Conservation (phyloP, 2,329 filamentous ascomycete genomes). For the Coniochaeta sp. region DNA sequence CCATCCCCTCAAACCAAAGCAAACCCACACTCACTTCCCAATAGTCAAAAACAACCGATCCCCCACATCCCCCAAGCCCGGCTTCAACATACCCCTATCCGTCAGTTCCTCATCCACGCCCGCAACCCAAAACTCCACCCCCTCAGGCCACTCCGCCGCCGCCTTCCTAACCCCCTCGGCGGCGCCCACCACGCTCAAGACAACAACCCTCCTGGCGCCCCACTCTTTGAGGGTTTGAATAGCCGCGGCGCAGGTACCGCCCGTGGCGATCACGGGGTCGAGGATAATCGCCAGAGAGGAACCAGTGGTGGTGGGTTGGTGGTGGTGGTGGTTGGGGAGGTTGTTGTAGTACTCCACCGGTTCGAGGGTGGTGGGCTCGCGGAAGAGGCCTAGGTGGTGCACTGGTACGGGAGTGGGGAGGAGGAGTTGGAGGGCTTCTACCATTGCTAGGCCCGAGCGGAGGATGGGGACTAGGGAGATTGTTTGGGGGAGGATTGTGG, state of each 20-base stretch:
- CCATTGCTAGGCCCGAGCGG: conserved; percentile 86
- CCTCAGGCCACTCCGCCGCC: conserved; percentile 70
- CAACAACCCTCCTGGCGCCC: conserved; percentile 76
- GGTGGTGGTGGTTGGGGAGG: conserved; percentile 68
- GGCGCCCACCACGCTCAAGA: conserved; percentile 70
- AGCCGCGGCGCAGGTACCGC: conserved; percentile 80
- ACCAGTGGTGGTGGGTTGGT: no score
- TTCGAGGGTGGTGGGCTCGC: conserved; percentile 77
- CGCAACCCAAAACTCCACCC: conserved; percentile 74
- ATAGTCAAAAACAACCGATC: conserved; percentile 85
- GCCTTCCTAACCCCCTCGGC: conserved; percentile 63
- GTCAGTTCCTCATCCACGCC: conserved; percentile 71
- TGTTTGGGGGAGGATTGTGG: conserved; percentile 53
- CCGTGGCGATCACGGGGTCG: conserved; percentile 90
- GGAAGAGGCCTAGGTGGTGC: conserved; percentile 92
- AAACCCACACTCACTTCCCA: conserved; percentile 64
- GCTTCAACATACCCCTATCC: conserved; percentile 80
- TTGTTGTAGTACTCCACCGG: conserved; percentile 99
- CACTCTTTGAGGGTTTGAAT: conserved; percentile 86
- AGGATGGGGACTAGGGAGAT: conserved; percentile 87
- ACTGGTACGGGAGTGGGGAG: conserved; percentile 75
- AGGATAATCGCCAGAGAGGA: conserved; percentile 69
- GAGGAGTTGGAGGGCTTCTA: conserved; percentile 76
- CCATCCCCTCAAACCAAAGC: conserved; percentile 2
- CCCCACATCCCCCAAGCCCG: conserved; percentile 83